Base-by-base conservation (phyloP, 2,329 filamentous ascomycete genomes). In the Ophiostoma ips region DNA sequence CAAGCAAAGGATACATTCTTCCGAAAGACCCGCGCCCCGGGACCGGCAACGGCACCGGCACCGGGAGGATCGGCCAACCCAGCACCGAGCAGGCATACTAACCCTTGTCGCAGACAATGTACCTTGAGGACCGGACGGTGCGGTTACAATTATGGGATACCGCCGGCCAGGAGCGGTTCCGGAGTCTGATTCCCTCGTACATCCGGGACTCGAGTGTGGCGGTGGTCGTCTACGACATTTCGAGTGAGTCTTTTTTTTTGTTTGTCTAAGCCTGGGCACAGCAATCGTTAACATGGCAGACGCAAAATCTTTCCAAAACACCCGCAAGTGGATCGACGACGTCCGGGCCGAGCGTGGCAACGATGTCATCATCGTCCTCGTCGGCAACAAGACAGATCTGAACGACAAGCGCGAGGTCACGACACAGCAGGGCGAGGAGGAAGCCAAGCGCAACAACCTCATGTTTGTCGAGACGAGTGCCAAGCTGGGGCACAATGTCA, bases 381-480 rank as follows among this genome's bases (percentile, higher is more conserved):
- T 98, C 36, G 92, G 92, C 58, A 98, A 98, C 75, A 98, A 98
- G 81, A 98, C 92, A 41, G 92, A 98, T 75, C 69, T 98, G 66
- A 94, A 92, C 67, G 92, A 98, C 68, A 96, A 95, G 77, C 80
- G 92, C 50, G 90, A 98, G 69, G 92, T 98, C 54, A 98, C 90
- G 38, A 94, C 88, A 34, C 83, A 86, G 63, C 89, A 96, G 68
- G 92, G 92, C 53, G 92, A 98, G 67, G 92, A 96, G 60, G 92
- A 98, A 70, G 90, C 90, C 40, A 95, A 94, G 77, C 90, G 90
- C 74, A 90, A 95, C 68, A 92, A 92, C 58, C 72, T 95, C 58
- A 95, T 98, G 86, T 98, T 98, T 63, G 92, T 98, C 60, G 92
- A 98, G 75, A 98, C 92, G 50, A 95, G 88, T 66, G 92, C 92